phyloP scores from a whole-genome alignment of 2,329 filamentous ascomycete genomes.

The Pseudopithomyces chartarum region DNA sequence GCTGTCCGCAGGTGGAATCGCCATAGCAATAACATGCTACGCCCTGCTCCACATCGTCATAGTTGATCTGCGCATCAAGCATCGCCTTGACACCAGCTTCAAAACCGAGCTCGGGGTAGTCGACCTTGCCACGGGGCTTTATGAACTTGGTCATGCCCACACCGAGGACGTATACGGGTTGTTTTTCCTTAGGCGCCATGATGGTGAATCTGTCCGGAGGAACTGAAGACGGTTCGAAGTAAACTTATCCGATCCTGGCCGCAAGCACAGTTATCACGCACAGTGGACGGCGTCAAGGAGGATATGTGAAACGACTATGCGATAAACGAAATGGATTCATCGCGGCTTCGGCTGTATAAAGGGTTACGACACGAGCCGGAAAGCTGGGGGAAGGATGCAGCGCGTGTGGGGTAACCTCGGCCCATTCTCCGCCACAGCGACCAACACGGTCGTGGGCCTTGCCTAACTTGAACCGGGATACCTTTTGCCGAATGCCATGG shows the following conservation, averaged over 20 bases:
- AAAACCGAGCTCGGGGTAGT: constrained; percentile 93
- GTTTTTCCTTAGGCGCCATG: constrained; percentile 56
- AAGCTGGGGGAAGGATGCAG: constrained; percentile 1
- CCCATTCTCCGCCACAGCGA: neutral
- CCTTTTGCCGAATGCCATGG: neutral
- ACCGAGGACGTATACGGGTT: constrained; percentile 83
- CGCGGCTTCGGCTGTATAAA: constrained; percentile 3
- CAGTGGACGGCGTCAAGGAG: neutral
- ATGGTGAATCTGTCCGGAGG: constrained; percentile 22
- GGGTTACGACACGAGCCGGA: neutral
- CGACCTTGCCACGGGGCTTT: constrained; percentile 91
- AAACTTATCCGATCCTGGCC: constrained; percentile 9
- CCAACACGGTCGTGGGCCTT: neutral
- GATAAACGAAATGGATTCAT: neutral
- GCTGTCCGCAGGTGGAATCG: constrained; percentile 91
- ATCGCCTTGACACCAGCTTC: constrained; percentile 90
- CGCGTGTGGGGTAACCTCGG: constrained; percentile 9
- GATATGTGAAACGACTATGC: neutral
- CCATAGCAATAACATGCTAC: constrained; percentile 99
- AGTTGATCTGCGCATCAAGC: constrained; percentile 83
- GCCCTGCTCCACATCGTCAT: constrained; percentile 94
- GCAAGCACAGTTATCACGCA: neutral
- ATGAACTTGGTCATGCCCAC: constrained; percentile 99
- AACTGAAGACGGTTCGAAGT: neutral
- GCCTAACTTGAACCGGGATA: neutral